A percentile compares a stretch with the other conserved stretches of the same genome.
Evolutionary conservation across 2,329 filamentous ascomycete genomes (phyloP).

Genomic region (Alternaria sp.): DNA sequence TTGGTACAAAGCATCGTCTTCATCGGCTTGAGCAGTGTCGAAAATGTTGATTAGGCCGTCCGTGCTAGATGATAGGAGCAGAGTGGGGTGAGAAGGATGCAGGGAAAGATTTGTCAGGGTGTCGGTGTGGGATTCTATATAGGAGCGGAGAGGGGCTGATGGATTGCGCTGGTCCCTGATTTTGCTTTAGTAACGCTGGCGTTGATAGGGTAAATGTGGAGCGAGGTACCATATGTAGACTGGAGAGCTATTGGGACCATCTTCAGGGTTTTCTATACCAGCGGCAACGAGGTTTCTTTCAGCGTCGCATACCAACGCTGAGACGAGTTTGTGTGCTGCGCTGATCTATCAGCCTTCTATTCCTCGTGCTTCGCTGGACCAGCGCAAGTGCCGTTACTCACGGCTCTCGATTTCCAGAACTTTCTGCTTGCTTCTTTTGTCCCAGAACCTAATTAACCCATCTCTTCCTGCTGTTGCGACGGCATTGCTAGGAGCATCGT

Average conservation of each 20-base stretch:
- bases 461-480: conserved; percentile 77
- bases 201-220: neutral
- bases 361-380: neutral
- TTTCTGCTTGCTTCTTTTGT: conserved; percentile 65
- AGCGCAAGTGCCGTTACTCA: conserved; percentile 22
- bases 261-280: conserved; percentile 72
- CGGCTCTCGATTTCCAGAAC: conserved; percentile 50
- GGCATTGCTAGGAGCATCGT: conserved; percentile 59
- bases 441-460: conserved; percentile 72
- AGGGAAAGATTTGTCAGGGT: conserved; percentile 69
- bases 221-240: conserved; percentile 49
- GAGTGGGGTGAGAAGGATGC: conserved; percentile 66
- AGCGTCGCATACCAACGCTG: conserved; percentile 70
- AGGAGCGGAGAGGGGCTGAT: conserved; percentile 49
- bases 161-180: conserved; percentile 54
- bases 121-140: conserved; percentile 62
- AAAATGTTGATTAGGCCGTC: conserved; percentile 82
- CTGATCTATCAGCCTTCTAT: conserved; percentile 32
- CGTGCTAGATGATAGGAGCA: conserved; percentile 78
- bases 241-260: conserved; percentile 57
- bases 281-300: conserved; percentile 69
- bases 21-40: conserved; percentile 69
- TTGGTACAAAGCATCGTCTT: conserved; percentile 79
- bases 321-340: conserved; percentile 62
- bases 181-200: conserved; percentile 15